These are phyloP conservation scores for Verticillium zaregamsianum DNA, from an alignment of 2,329 filamentous ascomycete species.

Conservation along the genomic window DNA sequence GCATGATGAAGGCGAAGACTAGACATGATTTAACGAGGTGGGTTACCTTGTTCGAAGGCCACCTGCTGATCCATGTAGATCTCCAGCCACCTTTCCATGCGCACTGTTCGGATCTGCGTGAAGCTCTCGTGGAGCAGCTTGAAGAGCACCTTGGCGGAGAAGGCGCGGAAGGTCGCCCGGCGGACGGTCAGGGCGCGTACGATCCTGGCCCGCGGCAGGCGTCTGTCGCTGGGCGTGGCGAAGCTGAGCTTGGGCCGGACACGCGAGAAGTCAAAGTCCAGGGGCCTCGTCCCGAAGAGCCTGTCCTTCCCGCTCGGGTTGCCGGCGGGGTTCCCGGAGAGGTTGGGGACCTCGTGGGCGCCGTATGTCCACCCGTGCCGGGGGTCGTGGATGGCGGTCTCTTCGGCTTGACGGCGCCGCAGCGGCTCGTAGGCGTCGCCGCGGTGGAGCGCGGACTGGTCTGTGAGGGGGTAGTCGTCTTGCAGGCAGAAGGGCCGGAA, in stretches of 20 bases:
- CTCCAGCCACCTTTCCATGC: background rate
- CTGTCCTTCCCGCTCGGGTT: background rate
- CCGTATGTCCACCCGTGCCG: too few relatives aligned
- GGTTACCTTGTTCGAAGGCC: too few relatives aligned
- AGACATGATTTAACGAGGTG: too few relatives aligned
- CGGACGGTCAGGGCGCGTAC: too few relatives aligned
- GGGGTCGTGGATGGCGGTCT: too few relatives aligned
- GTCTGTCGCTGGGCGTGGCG: too few relatives aligned
- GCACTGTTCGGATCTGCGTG: background rate
- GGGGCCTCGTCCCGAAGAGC: background rate
- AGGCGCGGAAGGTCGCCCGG: background rate
- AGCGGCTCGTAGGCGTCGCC: too few relatives aligned
- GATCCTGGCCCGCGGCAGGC: too few relatives aligned
- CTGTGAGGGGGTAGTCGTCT: background rate
- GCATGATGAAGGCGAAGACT: too few relatives aligned
- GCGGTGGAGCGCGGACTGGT: background rate
- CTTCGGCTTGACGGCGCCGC: too few relatives aligned
- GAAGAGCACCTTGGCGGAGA: background rate
- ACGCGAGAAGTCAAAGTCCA: background rate
- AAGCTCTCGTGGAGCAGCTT: background rate
- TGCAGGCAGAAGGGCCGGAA: background rate
- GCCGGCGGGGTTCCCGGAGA: background rate
- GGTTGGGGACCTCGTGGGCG: too few relatives aligned
- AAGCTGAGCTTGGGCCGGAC: background rate
- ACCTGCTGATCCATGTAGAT: too few relatives aligned